Evolutionary conservation across 2,329 filamentous ascomycete genomes (phyloP).

Genomic region (Sclerotinia subarctica): DNA sequence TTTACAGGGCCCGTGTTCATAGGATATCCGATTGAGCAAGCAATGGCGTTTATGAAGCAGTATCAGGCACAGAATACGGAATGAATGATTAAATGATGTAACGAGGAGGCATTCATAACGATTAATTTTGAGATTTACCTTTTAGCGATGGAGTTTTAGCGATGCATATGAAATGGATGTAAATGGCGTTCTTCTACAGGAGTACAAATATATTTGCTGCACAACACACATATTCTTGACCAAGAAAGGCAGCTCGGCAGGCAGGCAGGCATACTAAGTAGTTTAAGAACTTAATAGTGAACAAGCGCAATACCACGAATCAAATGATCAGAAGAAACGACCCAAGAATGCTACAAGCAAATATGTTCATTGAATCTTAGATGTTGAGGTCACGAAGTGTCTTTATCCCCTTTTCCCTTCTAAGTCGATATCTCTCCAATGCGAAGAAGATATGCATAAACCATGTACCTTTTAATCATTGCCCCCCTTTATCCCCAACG

Average conservation of each 20-base stretch:
- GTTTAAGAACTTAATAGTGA: background rate
- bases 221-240: background rate
- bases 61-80: conserved; percentile 28
- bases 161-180: background rate
- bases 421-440: background rate
- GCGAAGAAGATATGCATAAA: background rate
- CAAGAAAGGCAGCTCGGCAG: background rate
- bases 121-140: background rate
- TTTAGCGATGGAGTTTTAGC: conserved; percentile 15
- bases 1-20: conserved; percentile 95
- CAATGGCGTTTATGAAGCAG: conserved; percentile 67
- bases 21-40: conserved; percentile 81
- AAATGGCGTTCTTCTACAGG: background rate
- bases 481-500: background rate
- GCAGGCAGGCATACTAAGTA: background rate
- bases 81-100: conserved; percentile 15
- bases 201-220: background rate
- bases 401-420: background rate
- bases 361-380: background rate
- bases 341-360: background rate
- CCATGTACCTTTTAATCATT: conserved; percentile 6
- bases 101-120: background rate
- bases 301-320: background rate
- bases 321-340: background rate
- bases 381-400: background rate